Evolutionary conservation across 2,329 filamentous ascomycete genomes (phyloP).

Genomic region (Penicillium sp.): DNA sequence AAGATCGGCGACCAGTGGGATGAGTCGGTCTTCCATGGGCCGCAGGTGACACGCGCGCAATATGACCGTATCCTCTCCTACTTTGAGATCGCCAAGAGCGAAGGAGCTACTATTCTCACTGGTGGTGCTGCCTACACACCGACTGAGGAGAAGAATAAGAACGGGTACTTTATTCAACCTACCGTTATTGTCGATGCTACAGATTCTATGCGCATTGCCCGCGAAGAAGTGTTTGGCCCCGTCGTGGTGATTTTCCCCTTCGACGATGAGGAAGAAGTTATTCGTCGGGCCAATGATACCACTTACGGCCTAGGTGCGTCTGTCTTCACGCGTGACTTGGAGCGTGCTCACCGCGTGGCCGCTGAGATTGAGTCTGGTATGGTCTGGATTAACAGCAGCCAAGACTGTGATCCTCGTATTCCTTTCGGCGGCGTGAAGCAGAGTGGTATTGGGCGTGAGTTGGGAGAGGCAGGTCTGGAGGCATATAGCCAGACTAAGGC

Average conservation of each 20-base stretch:
- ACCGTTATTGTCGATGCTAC: conserved; percentile 40
- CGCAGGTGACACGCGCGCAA: conserved; percentile 46
- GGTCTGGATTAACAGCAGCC: conserved; percentile 48
- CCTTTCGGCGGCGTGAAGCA: conserved; percentile 48
- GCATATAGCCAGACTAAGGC: conserved; percentile 43
- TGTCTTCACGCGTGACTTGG: conserved; percentile 44
- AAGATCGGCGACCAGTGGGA: conserved; percentile 46
- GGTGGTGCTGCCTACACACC: conserved; percentile 38
- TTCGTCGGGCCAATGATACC: conserved; percentile 41
- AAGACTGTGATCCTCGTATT: conserved; percentile 42
- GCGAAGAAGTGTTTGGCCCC: conserved; percentile 47
- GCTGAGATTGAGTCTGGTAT: conserved; percentile 46
- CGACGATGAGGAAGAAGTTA: conserved; percentile 40
- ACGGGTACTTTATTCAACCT: conserved; percentile 43
- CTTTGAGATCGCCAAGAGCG: conserved; percentile 43
- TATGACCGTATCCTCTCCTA: conserved; percentile 46
- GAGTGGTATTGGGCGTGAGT: conserved; percentile 51
- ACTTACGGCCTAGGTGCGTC: conserved; percentile 44
- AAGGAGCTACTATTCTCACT: conserved; percentile 39
- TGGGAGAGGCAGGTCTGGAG: conserved; percentile 43
- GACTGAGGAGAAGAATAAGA: conserved; percentile 30
- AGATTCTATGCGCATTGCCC: conserved; percentile 38
- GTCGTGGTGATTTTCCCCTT: conserved; percentile 44
- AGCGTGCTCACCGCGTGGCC: conserved; percentile 43
- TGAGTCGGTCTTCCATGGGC: conserved; percentile 43